Conservation (phyloP, 331 rosid species). For the Spiraea crenata region DNA sequence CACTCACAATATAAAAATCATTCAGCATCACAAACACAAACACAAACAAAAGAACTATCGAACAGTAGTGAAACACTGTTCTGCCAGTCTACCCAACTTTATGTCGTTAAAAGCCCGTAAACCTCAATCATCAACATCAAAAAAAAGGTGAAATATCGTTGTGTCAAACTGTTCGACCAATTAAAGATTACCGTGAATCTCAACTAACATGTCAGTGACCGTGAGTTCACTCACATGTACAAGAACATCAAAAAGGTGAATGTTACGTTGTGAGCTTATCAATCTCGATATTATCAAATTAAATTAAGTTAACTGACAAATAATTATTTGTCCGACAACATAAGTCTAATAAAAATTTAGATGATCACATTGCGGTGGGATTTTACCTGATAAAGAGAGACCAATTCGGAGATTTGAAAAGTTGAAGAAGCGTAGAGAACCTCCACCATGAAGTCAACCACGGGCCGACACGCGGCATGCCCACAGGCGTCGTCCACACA, state of each 20-base stretch:
- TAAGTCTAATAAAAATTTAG: too few species aligned
- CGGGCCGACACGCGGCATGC: slow-evolving; percentile 52
- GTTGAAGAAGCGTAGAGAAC: slow-evolving; percentile 52
- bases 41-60: neutral
- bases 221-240: too few species aligned
- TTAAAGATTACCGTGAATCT: neutral
- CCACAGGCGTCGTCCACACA: slow-evolving; percentile 56
- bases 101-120: too few species aligned
- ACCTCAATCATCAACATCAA: too few species aligned
- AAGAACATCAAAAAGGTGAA: too few species aligned
- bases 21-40: neutral
- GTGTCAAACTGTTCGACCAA: neutral
- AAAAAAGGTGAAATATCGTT: too few species aligned
- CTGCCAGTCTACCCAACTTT: too few species aligned
- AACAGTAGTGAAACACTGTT: too few species aligned
- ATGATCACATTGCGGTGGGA: neutral
- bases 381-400: slow-evolving; percentile 48
- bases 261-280: neutral
- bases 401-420: slow-evolving; percentile 41
- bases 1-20: neutral
- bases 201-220: too few species aligned
- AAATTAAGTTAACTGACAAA: too few species aligned
- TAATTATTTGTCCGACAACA: too few species aligned
- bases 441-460: slow-evolving; percentile 50
- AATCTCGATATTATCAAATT: neutral